Evolutionary conservation across 306 rosid genomes (phyloP).

Genomic region (Hippophae gyantsensis): DNA sequence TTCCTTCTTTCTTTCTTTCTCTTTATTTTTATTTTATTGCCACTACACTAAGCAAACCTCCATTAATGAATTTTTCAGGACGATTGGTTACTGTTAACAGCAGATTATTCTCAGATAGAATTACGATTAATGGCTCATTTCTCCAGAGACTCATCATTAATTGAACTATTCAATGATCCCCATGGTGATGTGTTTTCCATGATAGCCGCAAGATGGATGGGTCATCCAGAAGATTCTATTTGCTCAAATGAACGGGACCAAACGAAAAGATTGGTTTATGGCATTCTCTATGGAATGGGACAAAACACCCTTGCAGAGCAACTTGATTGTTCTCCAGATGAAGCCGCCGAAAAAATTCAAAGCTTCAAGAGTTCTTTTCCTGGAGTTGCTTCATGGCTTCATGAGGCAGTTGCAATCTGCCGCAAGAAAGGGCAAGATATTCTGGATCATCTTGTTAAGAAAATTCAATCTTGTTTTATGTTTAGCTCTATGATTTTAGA

Average conservation of each 20-base stretch:
- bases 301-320: slow-evolving; percentile 78
- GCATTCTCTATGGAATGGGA: slow-evolving; percentile 98
- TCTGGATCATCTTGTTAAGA: not conserved
- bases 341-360: slow-evolving; percentile 72
- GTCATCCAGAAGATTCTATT: slow-evolving; percentile 59
- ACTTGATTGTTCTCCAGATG: slow-evolving; percentile 61
- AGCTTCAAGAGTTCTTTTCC: slow-evolving; percentile 79
- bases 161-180: slow-evolving; percentile 65
- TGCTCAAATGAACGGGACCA: slow-evolving; percentile 63
- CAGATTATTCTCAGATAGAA: slow-evolving; percentile 97
- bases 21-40: no score
- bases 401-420: slow-evolving; percentile 62
- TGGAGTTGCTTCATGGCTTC: slow-evolving; percentile 93
- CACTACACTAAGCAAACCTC: no score
- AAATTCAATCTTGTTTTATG: not conserved
- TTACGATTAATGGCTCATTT: slow-evolving; percentile 96
- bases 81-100: slow-evolving; percentile 78
- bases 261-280: slow-evolving; percentile 85
- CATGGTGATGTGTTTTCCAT: slow-evolving; percentile 71
- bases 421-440: slow-evolving; percentile 63
- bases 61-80: slow-evolving; percentile 35
- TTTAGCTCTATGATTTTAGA: not conserved
- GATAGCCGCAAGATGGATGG: slow-evolving; percentile 92
- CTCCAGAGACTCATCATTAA: slow-evolving; percentile 64
- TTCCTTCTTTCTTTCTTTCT: no score